These are phyloP conservation scores for Acanthamoeba culbertsoni DNA, from an alignment of 208 protist species.

Conservation along the genomic window DNA sequence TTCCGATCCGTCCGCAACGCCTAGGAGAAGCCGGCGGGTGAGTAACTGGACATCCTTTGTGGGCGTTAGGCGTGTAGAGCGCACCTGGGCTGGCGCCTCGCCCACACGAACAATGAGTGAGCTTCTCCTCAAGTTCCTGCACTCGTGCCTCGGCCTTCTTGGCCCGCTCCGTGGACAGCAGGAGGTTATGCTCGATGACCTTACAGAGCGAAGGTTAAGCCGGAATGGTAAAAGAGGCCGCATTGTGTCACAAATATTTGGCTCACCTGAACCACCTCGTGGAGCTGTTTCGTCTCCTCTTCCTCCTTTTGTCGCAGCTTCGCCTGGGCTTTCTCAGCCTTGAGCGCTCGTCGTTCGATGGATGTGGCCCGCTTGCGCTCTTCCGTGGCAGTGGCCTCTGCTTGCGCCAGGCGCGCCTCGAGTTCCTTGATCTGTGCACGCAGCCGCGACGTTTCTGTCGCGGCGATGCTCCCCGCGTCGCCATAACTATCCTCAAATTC, in stretches of 20 bases:
- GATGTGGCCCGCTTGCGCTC: not conserved
- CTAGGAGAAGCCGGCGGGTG: too few species aligned
- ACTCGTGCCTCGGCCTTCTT: conserved; percentile 51
- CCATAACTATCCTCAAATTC: not conserved
- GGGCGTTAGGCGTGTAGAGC: not conserved
- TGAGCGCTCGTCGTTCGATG: conserved; percentile 31
- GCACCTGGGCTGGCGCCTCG: not conserved
- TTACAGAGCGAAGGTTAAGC: not conserved
- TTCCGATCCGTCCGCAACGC: not conserved
- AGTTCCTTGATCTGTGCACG: not conserved
- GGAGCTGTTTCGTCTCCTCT: conserved; percentile 54
- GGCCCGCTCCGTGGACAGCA: conserved; percentile 18
- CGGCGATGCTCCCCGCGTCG: not conserved
- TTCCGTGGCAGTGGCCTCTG: not conserved
- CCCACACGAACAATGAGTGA: not conserved
- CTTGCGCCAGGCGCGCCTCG: not conserved
- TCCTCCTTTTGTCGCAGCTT: conserved; percentile 16
- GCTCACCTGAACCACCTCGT: conserved; percentile 42
- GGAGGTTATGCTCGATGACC: conserved; percentile 31
- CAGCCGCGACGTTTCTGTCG: not conserved
- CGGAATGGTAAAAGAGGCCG: not conserved
- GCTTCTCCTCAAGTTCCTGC: conserved; percentile 15
- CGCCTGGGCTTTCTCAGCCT: conserved; percentile 30
- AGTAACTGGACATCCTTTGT: too few species aligned
- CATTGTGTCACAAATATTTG: not conserved